These are phyloP conservation scores for Moniliophthora roreri DNA, from an alignment of 1,284 basidiomycete species.

Conservation along the genomic window DNA sequence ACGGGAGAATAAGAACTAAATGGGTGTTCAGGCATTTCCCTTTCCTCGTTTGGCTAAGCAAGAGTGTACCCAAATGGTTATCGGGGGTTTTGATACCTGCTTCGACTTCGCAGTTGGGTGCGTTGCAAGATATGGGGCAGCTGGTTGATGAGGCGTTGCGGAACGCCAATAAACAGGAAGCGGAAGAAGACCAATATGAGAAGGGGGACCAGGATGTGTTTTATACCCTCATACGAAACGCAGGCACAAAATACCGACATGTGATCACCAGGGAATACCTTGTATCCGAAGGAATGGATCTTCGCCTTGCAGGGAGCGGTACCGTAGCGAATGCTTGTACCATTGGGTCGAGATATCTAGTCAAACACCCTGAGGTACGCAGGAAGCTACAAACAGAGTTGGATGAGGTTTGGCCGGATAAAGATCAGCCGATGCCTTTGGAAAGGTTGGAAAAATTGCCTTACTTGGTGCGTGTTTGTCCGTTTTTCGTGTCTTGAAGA, in stretches of 20 bases:
- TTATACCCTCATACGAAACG: background rate
- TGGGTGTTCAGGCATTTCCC: slow-evolving; percentile 20
- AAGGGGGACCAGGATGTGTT: background rate
- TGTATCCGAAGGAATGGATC: slow-evolving; percentile 26
- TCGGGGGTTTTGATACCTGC: background rate
- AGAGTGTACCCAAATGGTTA: background rate
- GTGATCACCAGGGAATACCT: slow-evolving; percentile 9
- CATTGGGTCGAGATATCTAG: slow-evolving; percentile 20
- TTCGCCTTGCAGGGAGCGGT: slow-evolving; percentile 30
- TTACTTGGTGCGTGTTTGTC: slow-evolving; percentile 23
- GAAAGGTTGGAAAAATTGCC: slow-evolving; percentile 30
- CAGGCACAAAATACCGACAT: background rate
- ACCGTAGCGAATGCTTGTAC: slow-evolving; percentile 25
- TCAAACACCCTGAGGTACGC: slow-evolving; percentile 12
- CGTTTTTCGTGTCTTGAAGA: background rate
- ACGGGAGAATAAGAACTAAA: slow-evolving; percentile 11
- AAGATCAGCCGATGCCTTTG: slow-evolving; percentile 17
- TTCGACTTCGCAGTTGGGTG: background rate
- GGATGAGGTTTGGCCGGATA: slow-evolving; percentile 25
- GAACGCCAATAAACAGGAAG: too few species aligned
- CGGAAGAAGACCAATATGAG: too few species aligned
- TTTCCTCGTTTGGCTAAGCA: slow-evolving; percentile 4
- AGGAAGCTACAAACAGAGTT: slow-evolving; percentile 23
- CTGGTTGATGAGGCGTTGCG: too few species aligned
- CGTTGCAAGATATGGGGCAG: too few species aligned